Percentiles rank a stretch among this genome's conserved stretches.
Evolutionary conservation across 192 early-diverging fungal species (phyloP).

Genomic region (Gaertneriomyces sp.): DNA sequence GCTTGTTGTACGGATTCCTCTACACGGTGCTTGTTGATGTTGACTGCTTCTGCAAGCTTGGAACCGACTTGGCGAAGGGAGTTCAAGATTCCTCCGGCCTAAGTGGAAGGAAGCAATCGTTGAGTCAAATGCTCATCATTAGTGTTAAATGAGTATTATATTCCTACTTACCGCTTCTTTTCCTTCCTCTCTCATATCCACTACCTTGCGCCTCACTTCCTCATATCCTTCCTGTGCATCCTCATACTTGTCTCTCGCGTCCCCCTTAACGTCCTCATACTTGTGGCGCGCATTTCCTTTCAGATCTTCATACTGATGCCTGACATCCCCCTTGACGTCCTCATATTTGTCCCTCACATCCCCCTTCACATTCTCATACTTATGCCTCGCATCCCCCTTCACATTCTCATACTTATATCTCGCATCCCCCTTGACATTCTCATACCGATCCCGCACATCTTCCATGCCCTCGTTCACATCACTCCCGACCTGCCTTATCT

Average conservation of each 20-base stretch:
- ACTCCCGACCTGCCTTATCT: too few species aligned
- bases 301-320: neutral
- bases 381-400: neutral
- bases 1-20: neutral
- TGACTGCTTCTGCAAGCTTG: slow-evolving; percentile 1
- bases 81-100: slow-evolving; percentile 8
- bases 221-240: slow-evolving; percentile 1
- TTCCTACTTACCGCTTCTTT: neutral
- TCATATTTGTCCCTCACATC: slow-evolving; percentile 6
- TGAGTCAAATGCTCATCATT: neutral
- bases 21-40: slow-evolving; percentile 7
- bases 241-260: slow-evolving; percentile 7
- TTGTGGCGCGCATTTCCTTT: slow-evolving; percentile 10
- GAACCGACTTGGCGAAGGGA: neutral
- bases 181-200: slow-evolving; percentile 6
- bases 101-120: slow-evolving; percentile 1
- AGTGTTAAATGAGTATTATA: too few species aligned
- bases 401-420: neutral
- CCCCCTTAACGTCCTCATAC: slow-evolving; percentile 1
- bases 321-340: slow-evolving; percentile 1
- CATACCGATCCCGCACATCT: too few species aligned
- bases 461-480: too few species aligned
- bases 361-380: neutral
- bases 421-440: too few species aligned
- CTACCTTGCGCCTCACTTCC: slow-evolving; percentile 5